Percentiles rank a stretch among this genome's conserved stretches.
Conservation (phyloP, 78 protist genomes). For the Emiliania huxleyi region DNA sequence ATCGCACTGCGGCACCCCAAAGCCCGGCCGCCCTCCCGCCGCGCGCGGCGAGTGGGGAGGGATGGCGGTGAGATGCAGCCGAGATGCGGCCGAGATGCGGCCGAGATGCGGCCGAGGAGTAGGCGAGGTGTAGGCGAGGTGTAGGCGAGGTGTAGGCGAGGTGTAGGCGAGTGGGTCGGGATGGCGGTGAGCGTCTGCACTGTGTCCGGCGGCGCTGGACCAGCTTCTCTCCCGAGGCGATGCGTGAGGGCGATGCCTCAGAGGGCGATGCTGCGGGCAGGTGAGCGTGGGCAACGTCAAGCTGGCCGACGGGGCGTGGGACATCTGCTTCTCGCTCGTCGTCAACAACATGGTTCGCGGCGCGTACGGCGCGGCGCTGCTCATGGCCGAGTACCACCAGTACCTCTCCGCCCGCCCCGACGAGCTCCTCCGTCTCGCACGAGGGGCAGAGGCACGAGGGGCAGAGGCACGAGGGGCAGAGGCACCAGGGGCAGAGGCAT, state of each 20-base stretch:
- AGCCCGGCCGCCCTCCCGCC: neutral
- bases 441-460: neutral
- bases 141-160: no score
- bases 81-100: no score
- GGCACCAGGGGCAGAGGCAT: neutral
- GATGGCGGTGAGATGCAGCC: no score
- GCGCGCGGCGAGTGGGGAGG: neutral
- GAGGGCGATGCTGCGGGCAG: no score
- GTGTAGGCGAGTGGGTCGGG: no score
- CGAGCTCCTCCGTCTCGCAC: neutral
- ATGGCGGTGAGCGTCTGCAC: no score
- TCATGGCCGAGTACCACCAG: neutral
- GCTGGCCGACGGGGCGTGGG: neutral
- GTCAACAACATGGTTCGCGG: neutral
- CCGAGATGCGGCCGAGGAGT: no score
- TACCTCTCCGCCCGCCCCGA: neutral
- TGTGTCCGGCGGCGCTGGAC: no score
- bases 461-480: neutral
- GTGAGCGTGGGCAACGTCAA: neutral
- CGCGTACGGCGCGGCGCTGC: constrained; percentile 8
- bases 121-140: no score
- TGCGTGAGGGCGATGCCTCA: no score
- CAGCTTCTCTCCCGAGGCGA: no score
- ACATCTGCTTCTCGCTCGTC: neutral
- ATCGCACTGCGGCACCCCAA: neutral